Evolutionary conservation across 176 grass and related monocot genomes (phyloP).

Genomic region (Lolium rigidum): DNA sequence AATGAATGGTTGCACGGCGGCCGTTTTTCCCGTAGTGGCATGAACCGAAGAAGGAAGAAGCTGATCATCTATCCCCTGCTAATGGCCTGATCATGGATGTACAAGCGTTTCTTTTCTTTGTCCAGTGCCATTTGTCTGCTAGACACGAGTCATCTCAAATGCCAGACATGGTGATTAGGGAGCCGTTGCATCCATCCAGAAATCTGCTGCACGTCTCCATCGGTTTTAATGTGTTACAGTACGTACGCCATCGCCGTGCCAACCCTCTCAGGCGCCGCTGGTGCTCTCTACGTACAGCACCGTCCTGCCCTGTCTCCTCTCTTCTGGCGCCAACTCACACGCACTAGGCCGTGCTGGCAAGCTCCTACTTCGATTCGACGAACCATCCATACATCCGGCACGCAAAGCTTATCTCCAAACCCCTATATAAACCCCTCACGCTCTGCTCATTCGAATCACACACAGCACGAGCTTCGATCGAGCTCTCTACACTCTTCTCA

Average conservation of each 20-base stretch:
- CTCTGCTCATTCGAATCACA: conserved; percentile 27
- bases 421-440: conserved; percentile 66
- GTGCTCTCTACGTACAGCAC: no score
- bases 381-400: conserved; percentile 30
- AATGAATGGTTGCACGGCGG: no score
- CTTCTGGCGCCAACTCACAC: conserved; percentile 39
- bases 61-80: background rate
- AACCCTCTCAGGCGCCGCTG: no score
- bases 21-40: no score
- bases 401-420: conserved; percentile 20
- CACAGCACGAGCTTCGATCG: background rate
- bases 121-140: background rate
- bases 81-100: background rate
- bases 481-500: background rate
- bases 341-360: conserved; percentile 16
- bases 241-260: no score
- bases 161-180: background rate
- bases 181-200: background rate
- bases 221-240: background rate
- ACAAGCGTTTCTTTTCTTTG: background rate
- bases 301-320: no score
- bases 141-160: background rate
- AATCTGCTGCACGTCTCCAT: background rate
- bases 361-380: background rate
- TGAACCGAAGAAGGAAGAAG: background rate